phyloP scores from a whole-genome alignment of 2,329 filamentous ascomycete species.

The Trichoderma arundinaceum region DNA sequence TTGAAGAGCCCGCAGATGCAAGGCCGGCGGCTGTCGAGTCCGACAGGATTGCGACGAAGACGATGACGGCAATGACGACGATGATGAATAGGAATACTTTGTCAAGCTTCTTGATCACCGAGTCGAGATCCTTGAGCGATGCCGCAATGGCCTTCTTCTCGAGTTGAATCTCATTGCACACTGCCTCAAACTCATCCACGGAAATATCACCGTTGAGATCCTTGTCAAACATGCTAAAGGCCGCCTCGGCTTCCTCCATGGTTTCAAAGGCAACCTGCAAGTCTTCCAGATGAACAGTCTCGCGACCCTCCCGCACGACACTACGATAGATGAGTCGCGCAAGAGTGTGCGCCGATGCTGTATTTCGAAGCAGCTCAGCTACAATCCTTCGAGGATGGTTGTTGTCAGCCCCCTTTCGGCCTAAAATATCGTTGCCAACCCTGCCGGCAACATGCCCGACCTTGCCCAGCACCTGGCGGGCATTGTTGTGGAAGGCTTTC shows the following conservation, averaged over 20 bases:
- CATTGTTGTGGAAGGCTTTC: constrained; percentile 73
- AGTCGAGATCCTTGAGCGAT: constrained; percentile 92
- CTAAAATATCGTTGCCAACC: constrained; percentile 91
- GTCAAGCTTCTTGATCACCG: constrained; percentile 88
- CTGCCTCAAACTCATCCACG: constrained; percentile 90
- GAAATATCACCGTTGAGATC: constrained; percentile 97
- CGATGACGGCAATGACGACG: constrained; percentile 76
- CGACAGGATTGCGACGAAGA: constrained; percentile 89
- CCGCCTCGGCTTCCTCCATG: constrained; percentile 84
- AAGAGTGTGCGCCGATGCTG: constrained; percentile 77
- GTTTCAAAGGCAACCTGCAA: constrained; percentile 78
- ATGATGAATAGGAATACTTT: constrained; percentile 89
- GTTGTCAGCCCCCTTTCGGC: constrained; percentile 67
- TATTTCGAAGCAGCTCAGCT: constrained; percentile 74
- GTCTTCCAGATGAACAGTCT: constrained; percentile 80
- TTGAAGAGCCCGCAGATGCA: constrained; percentile 83
- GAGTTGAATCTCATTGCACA: constrained; percentile 91
- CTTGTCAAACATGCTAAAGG: constrained; percentile 92
- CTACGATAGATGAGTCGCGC: constrained; percentile 89
- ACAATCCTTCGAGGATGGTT: constrained; percentile 86
- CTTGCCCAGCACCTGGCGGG: constrained; percentile 75
- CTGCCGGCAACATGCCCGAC: constrained; percentile 85
- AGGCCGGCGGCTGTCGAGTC: constrained; percentile 87
- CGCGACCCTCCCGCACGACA: constrained; percentile 74
- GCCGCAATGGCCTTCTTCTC: constrained; percentile 96